Percentiles rank a stretch among this genome's conserved stretches.
Conservation (phyloP, 768 basidiomycete genomes). For the Pseudohyphozyma bogoriensis region DNA sequence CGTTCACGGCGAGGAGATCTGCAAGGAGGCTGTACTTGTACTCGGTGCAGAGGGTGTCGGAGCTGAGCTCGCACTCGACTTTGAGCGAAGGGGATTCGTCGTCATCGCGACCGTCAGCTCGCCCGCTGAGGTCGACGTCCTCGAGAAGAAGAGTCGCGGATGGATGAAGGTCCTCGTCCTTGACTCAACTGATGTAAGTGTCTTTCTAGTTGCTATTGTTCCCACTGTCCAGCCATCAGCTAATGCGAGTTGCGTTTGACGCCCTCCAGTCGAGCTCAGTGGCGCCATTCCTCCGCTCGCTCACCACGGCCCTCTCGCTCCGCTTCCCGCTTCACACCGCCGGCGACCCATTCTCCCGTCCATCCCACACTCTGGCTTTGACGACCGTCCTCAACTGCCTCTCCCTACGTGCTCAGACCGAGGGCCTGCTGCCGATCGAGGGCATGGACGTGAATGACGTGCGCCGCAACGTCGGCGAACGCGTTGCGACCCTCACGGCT, state of each 20-base stretch:
- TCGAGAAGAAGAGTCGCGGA: conserved; percentile 61
- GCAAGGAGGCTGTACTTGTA: conserved; percentile 43
- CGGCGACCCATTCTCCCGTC: conserved; percentile 69
- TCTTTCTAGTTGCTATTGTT: not conserved
- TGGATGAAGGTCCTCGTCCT: conserved; percentile 72
- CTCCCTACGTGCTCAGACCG: conserved; percentile 40
- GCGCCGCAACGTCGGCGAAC: conserved; percentile 8
- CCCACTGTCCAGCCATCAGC: not conserved
- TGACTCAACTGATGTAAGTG: conserved; percentile 61
- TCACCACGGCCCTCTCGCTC: conserved; percentile 67
- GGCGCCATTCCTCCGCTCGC: conserved; percentile 65
- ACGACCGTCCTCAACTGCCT: conserved; percentile 66
- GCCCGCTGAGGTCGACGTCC: conserved; percentile 52
- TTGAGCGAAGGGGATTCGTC: conserved; percentile 71
- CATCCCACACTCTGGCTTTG: conserved; percentile 47
- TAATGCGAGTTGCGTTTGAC: not conserved
- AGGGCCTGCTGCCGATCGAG: conserved; percentile 19
- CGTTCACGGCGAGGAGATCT: conserved; percentile 5
- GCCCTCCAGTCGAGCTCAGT: conserved; percentile 55
- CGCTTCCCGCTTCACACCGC: conserved; percentile 66
- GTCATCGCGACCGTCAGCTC: conserved; percentile 68
- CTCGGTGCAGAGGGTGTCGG: conserved; percentile 49
- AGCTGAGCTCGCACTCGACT: conserved; percentile 49
- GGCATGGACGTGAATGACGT: conserved; percentile 13
- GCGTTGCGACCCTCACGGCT: conserved; percentile 10